Evolutionary conservation across 1,139 yeast genomes (phyloP).

Genomic region (Geotrichum australiense): DNA sequence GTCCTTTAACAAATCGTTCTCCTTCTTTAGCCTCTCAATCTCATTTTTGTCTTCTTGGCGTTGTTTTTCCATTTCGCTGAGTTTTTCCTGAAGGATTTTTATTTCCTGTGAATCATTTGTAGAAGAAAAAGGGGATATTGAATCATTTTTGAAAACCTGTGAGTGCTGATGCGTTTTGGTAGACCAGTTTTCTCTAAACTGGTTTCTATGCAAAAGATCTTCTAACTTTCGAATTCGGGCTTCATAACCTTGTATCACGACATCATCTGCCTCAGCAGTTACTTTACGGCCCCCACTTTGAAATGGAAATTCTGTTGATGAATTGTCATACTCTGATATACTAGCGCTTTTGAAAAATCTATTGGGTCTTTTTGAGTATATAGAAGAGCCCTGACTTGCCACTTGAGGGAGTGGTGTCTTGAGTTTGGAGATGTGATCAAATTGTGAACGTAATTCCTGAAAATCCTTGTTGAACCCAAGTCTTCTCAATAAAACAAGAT

Average conservation of each 20-base stretch:
- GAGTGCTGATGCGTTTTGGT: conserved; percentile 7
- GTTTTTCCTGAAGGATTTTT: conserved; percentile 14
- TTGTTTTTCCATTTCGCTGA: conserved; percentile 26
- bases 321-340: conserved; percentile 11
- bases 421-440: conserved; percentile 4
- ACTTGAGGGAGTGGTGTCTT: too few species aligned
- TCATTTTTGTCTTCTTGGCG: conserved; percentile 23
- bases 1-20: conserved; percentile 24
- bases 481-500: conserved; percentile 5
- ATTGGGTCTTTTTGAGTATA: conserved; percentile 5
- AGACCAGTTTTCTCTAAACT: conserved; percentile 21
- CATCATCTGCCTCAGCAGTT: conserved; percentile 12
- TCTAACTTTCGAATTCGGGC: conserved; percentile 36
- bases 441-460: conserved; percentile 12
- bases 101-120: conserved; percentile 11
- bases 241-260: conserved; percentile 29
- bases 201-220: conserved; percentile 35
- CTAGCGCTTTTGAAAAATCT: conserved; percentile 18
- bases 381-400: neutral
- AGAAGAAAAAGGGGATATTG: neutral
- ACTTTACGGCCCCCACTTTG: neutral
- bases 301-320: conserved; percentile 8
- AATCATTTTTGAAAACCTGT: conserved; percentile 6
- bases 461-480: conserved; percentile 10
- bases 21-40: conserved; percentile 32